Percentiles rank a stretch among this genome's conserved stretches.
These are phyloP conservation scores for Wickerhamomyces kurtzmanii DNA, from an alignment of 805 yeast species.

Conservation along the genomic window DNA sequence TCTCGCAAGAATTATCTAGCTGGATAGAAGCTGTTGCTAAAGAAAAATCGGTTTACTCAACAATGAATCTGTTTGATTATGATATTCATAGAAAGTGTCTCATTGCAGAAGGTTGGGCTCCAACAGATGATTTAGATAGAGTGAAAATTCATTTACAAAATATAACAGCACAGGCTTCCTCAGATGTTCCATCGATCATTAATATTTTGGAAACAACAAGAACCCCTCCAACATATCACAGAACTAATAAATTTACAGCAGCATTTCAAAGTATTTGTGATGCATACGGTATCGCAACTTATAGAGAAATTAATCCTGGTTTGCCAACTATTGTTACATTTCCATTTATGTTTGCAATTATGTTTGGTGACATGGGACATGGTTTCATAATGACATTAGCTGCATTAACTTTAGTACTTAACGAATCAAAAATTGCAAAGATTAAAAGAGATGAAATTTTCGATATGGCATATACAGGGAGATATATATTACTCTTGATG, in stretches of 20 bases:
- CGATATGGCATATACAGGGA: conserved; percentile 68
- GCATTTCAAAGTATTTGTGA: conserved; percentile 66
- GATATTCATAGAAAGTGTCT: conserved; percentile 57
- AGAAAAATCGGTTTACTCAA: conserved; percentile 49
- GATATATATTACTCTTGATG: conserved; percentile 62
- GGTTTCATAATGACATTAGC: conserved; percentile 55
- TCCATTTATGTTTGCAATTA: conserved; percentile 76
- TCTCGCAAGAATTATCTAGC: conserved; percentile 46
- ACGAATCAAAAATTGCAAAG: conserved; percentile 40
- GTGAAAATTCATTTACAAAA: conserved; percentile 35
- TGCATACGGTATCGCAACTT: conserved; percentile 72
- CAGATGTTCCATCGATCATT: conserved; percentile 32
- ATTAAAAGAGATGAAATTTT: conserved; percentile 66
- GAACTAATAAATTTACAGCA: conserved; percentile 56
- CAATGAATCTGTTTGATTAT: conserved; percentile 57
- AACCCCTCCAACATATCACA: conserved; percentile 66
- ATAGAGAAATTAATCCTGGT: conserved; percentile 69
- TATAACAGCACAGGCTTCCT: conserved; percentile 19
- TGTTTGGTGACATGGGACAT: conserved; percentile 80
- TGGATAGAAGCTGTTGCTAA: conserved; percentile 48
- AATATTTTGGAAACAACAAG: conserved; percentile 56
- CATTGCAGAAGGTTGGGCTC: conserved; percentile 73
- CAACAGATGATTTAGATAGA: conserved; percentile 37
- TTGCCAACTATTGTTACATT: conserved; percentile 66
- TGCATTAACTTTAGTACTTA: conserved; percentile 42